These are phyloP conservation scores for Mucor saturninus DNA, from an alignment of 371 early-diverging fungal genomes.

Conservation along the genomic window DNA sequence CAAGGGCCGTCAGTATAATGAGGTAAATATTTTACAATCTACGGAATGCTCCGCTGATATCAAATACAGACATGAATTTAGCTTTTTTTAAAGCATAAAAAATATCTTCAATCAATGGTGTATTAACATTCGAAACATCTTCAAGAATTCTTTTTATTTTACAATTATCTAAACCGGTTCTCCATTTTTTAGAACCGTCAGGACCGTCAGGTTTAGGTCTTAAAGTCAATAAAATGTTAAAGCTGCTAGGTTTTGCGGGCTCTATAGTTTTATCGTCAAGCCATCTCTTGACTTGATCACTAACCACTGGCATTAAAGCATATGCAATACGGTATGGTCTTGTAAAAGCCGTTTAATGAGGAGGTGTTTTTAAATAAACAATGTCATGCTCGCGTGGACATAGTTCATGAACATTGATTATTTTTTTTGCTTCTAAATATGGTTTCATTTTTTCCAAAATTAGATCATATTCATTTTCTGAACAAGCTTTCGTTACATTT, in stretches of 20 bases:
- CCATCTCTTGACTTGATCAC: slow-evolving; percentile 13
- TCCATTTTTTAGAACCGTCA: background rate
- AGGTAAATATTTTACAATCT: background rate
- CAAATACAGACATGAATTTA: background rate
- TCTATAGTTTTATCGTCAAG: slow-evolving; percentile 2
- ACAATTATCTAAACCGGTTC: background rate
- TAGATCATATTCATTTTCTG: background rate
- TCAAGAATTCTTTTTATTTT: background rate
- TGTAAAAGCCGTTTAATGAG: background rate
- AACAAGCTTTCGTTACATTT: background rate
- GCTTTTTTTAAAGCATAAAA: slow-evolving; percentile 1
- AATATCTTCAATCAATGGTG: background rate
- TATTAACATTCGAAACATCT: background rate
- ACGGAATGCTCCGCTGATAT: background rate
- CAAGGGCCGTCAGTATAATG: too few species aligned
- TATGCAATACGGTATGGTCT: slow-evolving; percentile 11
- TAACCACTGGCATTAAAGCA: background rate
- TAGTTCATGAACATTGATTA: background rate
- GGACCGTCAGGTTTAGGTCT: background rate
- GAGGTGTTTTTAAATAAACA: slow-evolving; percentile 1
- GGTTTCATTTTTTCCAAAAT: background rate
- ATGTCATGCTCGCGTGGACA: background rate
- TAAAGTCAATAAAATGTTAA: background rate
- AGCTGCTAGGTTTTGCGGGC: background rate
- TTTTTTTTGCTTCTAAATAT: background rate